These are phyloP conservation scores for Vinca minor DNA, from an alignment of 257 asterid species.

Conservation along the genomic window DNA sequence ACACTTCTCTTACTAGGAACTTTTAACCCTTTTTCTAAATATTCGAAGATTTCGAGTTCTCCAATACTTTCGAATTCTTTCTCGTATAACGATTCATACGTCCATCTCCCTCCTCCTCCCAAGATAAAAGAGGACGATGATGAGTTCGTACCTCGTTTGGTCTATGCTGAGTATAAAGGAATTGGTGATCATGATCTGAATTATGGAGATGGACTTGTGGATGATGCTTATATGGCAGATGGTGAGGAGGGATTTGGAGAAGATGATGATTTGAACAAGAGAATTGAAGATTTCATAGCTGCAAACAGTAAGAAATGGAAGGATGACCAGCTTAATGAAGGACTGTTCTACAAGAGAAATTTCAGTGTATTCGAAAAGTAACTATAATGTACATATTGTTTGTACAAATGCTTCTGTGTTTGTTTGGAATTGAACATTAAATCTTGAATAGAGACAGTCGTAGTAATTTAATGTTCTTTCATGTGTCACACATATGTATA, in stretches of 20 bases:
- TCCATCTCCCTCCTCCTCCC: neutral
- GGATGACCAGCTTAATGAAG: constrained; percentile 6
- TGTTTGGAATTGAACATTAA: too few relatives aligned
- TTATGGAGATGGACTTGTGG: neutral
- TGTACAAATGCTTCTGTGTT: too few relatives aligned
- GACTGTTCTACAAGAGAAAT: too few relatives aligned
- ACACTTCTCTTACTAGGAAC: neutral
- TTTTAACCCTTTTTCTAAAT: neutral
- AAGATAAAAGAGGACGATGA: neutral
- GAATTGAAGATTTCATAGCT: constrained; percentile 13
- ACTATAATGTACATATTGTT: too few relatives aligned
- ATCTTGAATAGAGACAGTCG: too few relatives aligned
- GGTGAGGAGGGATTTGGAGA: neutral
- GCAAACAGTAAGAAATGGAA: constrained; percentile 15
- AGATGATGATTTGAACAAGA: constrained; percentile 7
- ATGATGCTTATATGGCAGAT: neutral
- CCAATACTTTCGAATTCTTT: neutral
- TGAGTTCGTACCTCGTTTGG: constrained; percentile 3
- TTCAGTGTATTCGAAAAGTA: too few relatives aligned
- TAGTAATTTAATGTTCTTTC: too few relatives aligned
- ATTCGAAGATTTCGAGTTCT: neutral
- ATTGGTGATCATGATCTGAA: neutral
- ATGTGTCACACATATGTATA: too few relatives aligned
- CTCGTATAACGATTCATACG: neutral
- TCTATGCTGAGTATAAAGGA: constrained; percentile 3